Evolutionary conservation across 1,284 basidiomycete species (phyloP).

Genomic region (Cutaneotrichosporon dermatis): DNA sequence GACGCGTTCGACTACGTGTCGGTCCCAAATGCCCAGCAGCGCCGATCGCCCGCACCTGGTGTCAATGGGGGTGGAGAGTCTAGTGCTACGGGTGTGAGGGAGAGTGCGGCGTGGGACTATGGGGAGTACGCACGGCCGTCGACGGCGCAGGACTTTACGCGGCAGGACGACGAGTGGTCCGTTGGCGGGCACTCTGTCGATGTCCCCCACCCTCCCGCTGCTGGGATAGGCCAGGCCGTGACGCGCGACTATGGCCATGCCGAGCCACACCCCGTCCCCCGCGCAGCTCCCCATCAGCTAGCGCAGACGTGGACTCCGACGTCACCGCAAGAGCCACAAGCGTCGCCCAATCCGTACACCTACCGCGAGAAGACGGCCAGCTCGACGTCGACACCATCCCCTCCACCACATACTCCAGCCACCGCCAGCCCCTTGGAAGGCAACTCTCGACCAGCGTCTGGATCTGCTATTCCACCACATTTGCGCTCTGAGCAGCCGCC

Average conservation of each 20-base stretch:
- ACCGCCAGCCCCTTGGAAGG: too few species aligned
- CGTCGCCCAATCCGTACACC: too few species aligned
- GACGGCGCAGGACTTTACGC: background rate
- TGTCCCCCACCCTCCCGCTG: background rate
- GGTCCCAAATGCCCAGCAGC: background rate
- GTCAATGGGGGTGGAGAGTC: too few species aligned
- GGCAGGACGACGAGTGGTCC: slow-evolving; percentile 1
- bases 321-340: background rate
- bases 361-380: background rate
- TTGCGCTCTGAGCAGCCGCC: background rate
- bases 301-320: background rate
- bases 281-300: background rate
- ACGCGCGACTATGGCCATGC: background rate
- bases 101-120: background rate
- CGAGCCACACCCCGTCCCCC: background rate
- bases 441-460: background rate
- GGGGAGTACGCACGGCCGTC: background rate
- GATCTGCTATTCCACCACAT: background rate
- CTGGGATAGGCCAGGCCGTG: background rate
- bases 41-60: background rate
- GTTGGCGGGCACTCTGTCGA: background rate
- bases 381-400: background rate
- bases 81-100: too few species aligned
- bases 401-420: background rate
- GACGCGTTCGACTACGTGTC: background rate